Percentiles rank a stretch among this genome's conserved stretches.
These are phyloP conservation scores for Alternaria panax DNA, from an alignment of 2,329 filamentous ascomycete species.

Conservation along the genomic window DNA sequence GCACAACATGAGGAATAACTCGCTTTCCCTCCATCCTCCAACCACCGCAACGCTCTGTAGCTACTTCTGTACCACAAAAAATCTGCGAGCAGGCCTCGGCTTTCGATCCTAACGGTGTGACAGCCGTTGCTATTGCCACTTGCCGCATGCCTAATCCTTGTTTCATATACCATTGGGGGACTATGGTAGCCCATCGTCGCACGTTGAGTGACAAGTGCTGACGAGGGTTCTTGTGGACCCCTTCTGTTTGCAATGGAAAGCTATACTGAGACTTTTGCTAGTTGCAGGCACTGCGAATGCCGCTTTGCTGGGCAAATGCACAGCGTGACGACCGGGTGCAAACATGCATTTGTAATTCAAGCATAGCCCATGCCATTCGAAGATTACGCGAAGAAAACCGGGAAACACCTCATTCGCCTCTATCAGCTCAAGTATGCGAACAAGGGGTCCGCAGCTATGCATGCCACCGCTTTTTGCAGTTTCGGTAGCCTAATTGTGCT, in stretches of 20 bases:
- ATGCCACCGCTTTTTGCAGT: constrained; percentile 43
- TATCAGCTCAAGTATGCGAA: constrained; percentile 31
- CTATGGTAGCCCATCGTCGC: constrained; percentile 21
- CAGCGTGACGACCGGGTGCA: constrained; percentile 6
- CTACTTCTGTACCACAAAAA: constrained; percentile 26
- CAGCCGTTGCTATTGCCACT: constrained; percentile 33
- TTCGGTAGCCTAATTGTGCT: constrained; percentile 31
- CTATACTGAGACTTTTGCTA: not conserved
- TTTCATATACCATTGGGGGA: constrained; percentile 25
- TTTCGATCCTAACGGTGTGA: constrained; percentile 31
- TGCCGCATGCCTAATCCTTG: constrained; percentile 15
- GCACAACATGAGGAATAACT: constrained; percentile 15
- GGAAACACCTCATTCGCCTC: constrained; percentile 28
- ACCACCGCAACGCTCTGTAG: constrained; percentile 27
- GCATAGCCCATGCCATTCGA: constrained; percentile 23
- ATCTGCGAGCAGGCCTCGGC: constrained; percentile 25
- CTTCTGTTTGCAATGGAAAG: constrained; percentile 9
- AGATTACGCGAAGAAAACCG: constrained; percentile 19
- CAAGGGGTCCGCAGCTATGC: constrained; percentile 42
- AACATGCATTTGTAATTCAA: constrained; percentile 11
- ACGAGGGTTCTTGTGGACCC: constrained; percentile 1
- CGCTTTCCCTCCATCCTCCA: constrained; percentile 30
- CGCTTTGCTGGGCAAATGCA: constrained; percentile 10
- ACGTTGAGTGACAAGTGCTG: constrained; percentile 16
- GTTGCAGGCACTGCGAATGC: not conserved